Percentiles rank a stretch among this genome's conserved stretches.
phyloP scores from a whole-genome alignment of 2,329 filamentous ascomycete genomes.

The Xylariaceae sp. region DNA sequence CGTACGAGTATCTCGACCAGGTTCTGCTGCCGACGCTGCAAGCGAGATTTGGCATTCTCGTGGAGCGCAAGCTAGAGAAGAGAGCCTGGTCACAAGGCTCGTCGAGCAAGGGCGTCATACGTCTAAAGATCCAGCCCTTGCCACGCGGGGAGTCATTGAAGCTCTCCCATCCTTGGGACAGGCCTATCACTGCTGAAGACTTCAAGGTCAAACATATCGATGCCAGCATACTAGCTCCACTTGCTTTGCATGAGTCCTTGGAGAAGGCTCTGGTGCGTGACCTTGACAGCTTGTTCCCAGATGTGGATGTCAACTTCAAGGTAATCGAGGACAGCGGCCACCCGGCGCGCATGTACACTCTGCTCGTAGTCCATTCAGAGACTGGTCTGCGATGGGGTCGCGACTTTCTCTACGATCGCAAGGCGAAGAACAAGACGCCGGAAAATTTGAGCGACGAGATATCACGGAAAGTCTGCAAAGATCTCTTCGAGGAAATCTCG shows the following conservation, averaged over 20 bases:
- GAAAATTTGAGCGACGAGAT: slow-evolving; percentile 34
- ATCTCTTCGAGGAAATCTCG: slow-evolving; percentile 41
- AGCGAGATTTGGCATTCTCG: slow-evolving; percentile 42
- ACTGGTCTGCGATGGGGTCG: slow-evolving; percentile 43
- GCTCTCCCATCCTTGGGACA: slow-evolving; percentile 25
- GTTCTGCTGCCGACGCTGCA: slow-evolving; percentile 53
- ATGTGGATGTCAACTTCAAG: slow-evolving; percentile 38
- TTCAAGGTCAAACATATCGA: slow-evolving; percentile 41
- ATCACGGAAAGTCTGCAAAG: slow-evolving; percentile 39
- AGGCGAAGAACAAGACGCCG: slow-evolving; percentile 36
- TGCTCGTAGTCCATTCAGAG: slow-evolving; percentile 51
- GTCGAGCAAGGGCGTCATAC: slow-evolving; percentile 36
- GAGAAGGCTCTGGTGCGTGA: slow-evolving; percentile 34
- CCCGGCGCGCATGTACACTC: slow-evolving; percentile 48
- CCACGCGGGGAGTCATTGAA: slow-evolving; percentile 32
- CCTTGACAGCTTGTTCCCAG: slow-evolving; percentile 38
- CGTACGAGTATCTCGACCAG: slow-evolving; percentile 61
- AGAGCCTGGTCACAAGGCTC: slow-evolving; percentile 51
- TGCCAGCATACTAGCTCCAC: slow-evolving; percentile 47
- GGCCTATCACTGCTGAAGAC: slow-evolving; percentile 13
- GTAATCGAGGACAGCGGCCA: slow-evolving; percentile 47
- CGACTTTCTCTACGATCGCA: slow-evolving; percentile 38
- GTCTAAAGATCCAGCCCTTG: slow-evolving; percentile 41
- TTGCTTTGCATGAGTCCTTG: slow-evolving; percentile 37
- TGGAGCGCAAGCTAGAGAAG: slow-evolving; percentile 39